These are phyloP conservation scores for Trichoderma sp. DNA, from an alignment of 2,329 filamentous ascomycete species.

Conservation along the genomic window DNA sequence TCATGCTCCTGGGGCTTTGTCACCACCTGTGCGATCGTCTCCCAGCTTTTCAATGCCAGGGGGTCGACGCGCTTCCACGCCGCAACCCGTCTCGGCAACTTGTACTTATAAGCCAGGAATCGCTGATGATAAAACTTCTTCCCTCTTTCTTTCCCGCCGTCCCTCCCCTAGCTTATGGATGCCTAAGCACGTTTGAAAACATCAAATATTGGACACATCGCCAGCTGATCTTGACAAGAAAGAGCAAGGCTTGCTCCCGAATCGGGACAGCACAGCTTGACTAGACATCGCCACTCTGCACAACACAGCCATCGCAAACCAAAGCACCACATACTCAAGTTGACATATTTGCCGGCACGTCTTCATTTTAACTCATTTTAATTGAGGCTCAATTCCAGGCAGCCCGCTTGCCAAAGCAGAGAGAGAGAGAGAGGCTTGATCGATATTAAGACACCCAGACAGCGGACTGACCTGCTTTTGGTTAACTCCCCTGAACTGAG, in stretches of 20 bases:
- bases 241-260: background rate
- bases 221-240: background rate
- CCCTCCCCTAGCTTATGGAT: background rate
- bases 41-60: background rate
- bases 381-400: background rate
- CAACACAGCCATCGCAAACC: background rate
- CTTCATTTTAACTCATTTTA: background rate
- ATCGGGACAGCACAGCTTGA: background rate
- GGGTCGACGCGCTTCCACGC: background rate
- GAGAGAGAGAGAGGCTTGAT: too few relatives aligned
- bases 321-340: background rate
- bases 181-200: background rate
- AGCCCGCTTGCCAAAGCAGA: background rate
- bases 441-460: background rate
- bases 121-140: background rate
- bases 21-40: background rate
- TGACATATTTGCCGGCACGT: background rate
- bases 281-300: background rate
- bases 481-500: background rate
- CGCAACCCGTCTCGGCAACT: background rate
- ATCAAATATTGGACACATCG: background rate
- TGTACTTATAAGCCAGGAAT: slow-evolving; percentile 6
- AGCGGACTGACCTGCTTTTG: background rate
- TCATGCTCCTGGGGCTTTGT: background rate
- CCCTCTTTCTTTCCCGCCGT: background rate